phyloP scores from a whole-genome alignment of 108 stramenopile species.

The Cyclotella sp. region DNA sequence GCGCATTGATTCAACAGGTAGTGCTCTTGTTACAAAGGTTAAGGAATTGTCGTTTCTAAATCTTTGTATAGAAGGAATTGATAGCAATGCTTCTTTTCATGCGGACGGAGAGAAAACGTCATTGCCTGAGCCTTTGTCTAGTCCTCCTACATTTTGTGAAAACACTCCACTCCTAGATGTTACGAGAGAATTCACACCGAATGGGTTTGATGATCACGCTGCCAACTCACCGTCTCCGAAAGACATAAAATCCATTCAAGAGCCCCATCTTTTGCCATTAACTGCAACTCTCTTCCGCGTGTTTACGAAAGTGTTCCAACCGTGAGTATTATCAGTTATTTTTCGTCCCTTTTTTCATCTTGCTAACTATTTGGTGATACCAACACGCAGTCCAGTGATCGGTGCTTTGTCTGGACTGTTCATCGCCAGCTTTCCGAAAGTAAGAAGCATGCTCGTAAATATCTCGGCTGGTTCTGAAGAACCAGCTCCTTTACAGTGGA shows the following conservation, averaged over 20 bases:
- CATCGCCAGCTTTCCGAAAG: slow-evolving; percentile 63
- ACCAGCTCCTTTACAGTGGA: slow-evolving; percentile 82
- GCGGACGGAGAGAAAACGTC: neutral
- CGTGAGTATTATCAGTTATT: slow-evolving; percentile 13
- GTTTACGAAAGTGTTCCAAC: slow-evolving; percentile 63
- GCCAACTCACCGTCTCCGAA: slow-evolving; percentile 17
- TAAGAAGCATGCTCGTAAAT: slow-evolving; percentile 84
- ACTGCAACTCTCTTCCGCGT: slow-evolving; percentile 48
- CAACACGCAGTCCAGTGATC: slow-evolving; percentile 58
- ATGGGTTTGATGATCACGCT: slow-evolving; percentile 8
- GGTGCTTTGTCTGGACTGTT: slow-evolving; percentile 73
- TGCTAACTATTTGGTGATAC: neutral
- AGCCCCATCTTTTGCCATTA: slow-evolving; percentile 41
- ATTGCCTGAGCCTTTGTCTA: neutral
- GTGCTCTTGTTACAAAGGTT: slow-evolving; percentile 22
- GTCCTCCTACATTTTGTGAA: neutral
- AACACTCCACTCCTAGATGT: neutral
- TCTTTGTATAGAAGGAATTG: slow-evolving; percentile 6
- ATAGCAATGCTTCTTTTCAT: neutral
- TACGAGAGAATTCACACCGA: neutral
- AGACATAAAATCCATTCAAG: slow-evolving; percentile 31
- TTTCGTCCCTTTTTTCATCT: neutral
- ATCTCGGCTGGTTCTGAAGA: slow-evolving; percentile 56
- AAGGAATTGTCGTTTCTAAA: slow-evolving; percentile 34
- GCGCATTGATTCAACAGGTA: slow-evolving; percentile 13